Evolutionary conservation across 345 rosid genomes (phyloP).

Genomic region (Murraya paniculata): DNA sequence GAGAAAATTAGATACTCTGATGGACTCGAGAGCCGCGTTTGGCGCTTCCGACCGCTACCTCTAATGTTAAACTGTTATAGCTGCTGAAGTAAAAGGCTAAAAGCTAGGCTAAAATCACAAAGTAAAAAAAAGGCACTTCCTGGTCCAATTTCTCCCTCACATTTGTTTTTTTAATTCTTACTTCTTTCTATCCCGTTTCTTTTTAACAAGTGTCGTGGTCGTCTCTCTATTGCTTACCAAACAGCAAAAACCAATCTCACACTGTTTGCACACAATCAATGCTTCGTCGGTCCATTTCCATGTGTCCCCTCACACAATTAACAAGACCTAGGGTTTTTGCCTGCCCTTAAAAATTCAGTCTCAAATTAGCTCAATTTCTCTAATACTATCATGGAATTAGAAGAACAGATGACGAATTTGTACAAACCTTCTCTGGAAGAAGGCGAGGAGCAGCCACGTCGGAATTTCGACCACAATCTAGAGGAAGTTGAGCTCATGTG

Average conservation of each 20-base stretch:
- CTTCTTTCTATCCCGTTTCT: background rate
- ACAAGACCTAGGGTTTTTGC: conserved; percentile 56
- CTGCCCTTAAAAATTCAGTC: background rate
- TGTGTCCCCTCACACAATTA: conserved; percentile 26
- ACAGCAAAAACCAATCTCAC: conserved; percentile 2
- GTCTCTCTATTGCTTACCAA: background rate
- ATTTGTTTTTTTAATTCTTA: background rate
- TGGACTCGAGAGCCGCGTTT: conserved; percentile 31
- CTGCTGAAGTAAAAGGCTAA: background rate
- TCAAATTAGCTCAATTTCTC: background rate
- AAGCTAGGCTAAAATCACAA: background rate
- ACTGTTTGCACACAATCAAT: conserved; percentile 16
- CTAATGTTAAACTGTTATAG: background rate
- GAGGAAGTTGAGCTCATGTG: conserved; percentile 39
- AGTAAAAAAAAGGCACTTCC: background rate
- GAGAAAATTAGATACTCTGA: background rate
- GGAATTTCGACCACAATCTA: conserved; percentile 1
- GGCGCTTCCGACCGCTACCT: conserved; percentile 8
- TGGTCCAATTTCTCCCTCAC: background rate
- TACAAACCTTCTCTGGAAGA: conserved; percentile 23
- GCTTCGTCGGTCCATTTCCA: conserved; percentile 44
- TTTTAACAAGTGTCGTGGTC: conserved; percentile 15
- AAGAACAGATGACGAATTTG: conserved; percentile 8
- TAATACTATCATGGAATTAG: conserved; percentile 28
- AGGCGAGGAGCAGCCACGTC: background rate